These are phyloP conservation scores for Pseudogymnoascus sp. DNA, from an alignment of 2,329 filamentous ascomycete genomes.

Conservation along the genomic window DNA sequence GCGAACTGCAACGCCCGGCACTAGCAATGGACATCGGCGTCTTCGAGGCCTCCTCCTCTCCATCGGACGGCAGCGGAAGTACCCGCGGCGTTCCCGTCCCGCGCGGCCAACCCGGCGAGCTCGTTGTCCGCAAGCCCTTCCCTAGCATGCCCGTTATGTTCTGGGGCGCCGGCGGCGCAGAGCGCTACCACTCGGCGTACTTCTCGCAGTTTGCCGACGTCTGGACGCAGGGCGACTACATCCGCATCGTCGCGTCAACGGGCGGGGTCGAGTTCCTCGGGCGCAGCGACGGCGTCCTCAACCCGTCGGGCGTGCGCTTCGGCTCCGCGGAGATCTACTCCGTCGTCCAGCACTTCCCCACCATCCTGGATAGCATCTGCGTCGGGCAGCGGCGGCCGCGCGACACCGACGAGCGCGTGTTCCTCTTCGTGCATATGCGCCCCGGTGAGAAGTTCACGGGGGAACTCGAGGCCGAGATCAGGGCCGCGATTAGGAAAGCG, in stretches of 20 bases:
- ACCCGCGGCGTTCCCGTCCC: slow-evolving; percentile 55
- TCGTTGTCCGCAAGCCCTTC: slow-evolving; percentile 53
- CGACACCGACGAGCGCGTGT: slow-evolving; percentile 47
- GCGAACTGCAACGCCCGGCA: slow-evolving; percentile 43
- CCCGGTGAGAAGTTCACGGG: slow-evolving; percentile 43
- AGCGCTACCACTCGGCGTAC: slow-evolving; percentile 46
- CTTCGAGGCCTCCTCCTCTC: slow-evolving; percentile 52
- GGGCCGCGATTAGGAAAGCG: slow-evolving; percentile 56
- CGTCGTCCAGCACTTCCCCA: slow-evolving; percentile 43
- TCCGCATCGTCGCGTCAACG: slow-evolving; percentile 58
- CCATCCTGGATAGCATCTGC: slow-evolving; percentile 46
- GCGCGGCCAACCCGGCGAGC: slow-evolving; percentile 60
- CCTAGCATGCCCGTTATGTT: slow-evolving; percentile 65
- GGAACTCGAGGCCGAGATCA: slow-evolving; percentile 49
- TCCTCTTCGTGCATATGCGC: slow-evolving; percentile 50
- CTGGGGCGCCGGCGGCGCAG: slow-evolving; percentile 41
- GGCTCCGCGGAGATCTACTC: slow-evolving; percentile 50
- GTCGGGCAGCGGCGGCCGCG: slow-evolving; percentile 48
- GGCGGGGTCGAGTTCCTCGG: slow-evolving; percentile 58
- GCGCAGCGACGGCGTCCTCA: slow-evolving; percentile 52
- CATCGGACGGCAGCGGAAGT: slow-evolving; percentile 36
- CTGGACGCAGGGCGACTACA: slow-evolving; percentile 77
- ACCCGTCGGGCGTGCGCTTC: slow-evolving; percentile 47
- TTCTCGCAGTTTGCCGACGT: slow-evolving; percentile 55
- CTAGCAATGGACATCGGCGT: slow-evolving; percentile 46